Percentiles rank a stretch among this genome's conserved stretches.
Evolutionary conservation across 257 asterid species (phyloP).

Genomic region (Oldenlandia corymbosa): DNA sequence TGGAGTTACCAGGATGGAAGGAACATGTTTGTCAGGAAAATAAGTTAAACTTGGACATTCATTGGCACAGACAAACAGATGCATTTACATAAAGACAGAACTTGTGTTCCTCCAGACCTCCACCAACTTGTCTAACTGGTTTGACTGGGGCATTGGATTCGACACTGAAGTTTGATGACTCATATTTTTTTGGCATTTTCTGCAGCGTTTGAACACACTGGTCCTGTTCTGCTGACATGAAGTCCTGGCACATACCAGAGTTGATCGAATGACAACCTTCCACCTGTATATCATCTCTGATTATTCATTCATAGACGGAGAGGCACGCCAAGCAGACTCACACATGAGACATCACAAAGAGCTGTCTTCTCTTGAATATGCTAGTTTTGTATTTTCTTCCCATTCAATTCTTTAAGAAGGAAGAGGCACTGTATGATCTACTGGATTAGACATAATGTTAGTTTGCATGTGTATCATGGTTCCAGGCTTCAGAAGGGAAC

Average conservation of each 20-base stretch:
- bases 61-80: neutral
- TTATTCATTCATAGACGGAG: neutral
- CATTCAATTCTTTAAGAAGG: neutral
- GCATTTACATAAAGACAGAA: neutral
- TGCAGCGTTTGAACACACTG: slow-evolving; percentile 6
- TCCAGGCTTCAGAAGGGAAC: neutral
- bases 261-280: neutral
- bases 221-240: neutral
- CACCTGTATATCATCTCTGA: neutral
- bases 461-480: neutral
- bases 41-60: neutral
- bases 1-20: neutral
- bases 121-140: no score
- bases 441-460: neutral
- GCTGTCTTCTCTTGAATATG: neutral
- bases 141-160: neutral
- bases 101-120: neutral
- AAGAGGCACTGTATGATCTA: neutral
- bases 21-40: neutral
- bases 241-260: slow-evolving; percentile 2
- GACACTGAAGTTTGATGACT: neutral
- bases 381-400: neutral
- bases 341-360: neutral
- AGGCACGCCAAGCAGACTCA: no score
- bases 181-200: slow-evolving; percentile 1